Evolutionary conservation across 192 early-diverging fungal genomes (phyloP), one percentile per base, ranked within the genome.

Genomic region (Backusella tuberculispora): DNA sequence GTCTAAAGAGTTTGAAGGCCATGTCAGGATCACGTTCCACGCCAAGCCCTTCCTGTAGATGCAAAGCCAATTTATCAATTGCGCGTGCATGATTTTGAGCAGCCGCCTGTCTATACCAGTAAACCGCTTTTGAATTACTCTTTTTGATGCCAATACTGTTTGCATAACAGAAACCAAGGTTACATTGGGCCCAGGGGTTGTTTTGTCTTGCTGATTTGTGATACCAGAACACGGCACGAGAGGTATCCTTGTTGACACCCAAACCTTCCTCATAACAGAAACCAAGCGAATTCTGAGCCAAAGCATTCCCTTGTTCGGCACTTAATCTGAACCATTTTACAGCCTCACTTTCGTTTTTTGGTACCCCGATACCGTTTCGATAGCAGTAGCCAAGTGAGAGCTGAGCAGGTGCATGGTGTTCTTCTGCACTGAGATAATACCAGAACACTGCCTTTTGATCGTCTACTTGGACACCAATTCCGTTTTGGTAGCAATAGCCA

Each of bases 401-500:
- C 72, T 83, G 85, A 15, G 87, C 84, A 79, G 86, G 85, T 38
- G 86, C 82, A 69, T 84, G 84, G 44, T 84, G 81, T 50, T 81
- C 80, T 41, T 83, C 83, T 8, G 82, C 82, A n/a, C 78, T 81
- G 40, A 77, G 84, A 47, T 76, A 76, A 48, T 86, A 85, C 86
- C 86, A 88, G 42, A 78, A 78, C 14, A 86, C 82, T 21, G 86
- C 88, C 56, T 86, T 76, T 50, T 71, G 76, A 5, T 78, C 79
- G 43, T 88, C 76, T 66, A 85, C 85, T 14, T 74, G 77, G 6
- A 95, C 90, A n/a, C 93, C 93, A 60, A 93, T 90, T 7, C 93
- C 94, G 75, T 95, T 93, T 47, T 93, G 93, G 72, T 92, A 96
- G 76, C 95, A 96, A 76, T 90, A 95, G 8, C 94, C 95, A 45